Conservation (phyloP, 2,329 filamentous ascomycete genomes). For the Plenodomus lindquistii region DNA sequence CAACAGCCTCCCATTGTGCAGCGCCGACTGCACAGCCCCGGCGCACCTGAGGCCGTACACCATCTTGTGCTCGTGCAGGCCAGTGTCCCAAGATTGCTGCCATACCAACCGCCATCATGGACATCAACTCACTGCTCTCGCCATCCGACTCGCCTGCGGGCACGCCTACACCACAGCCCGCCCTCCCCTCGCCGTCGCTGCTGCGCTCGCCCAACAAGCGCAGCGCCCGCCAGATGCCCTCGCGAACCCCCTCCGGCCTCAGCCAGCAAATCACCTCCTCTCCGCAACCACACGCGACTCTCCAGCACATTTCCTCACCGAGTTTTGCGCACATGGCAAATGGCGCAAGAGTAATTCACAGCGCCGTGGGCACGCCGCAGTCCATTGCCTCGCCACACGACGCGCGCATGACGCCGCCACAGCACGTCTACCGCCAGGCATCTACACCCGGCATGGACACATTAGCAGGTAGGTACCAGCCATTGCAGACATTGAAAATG, state of each 20-base stretch:
- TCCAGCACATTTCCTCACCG: constrained; percentile 37
- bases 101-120: constrained; percentile 38
- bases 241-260: constrained; percentile 49
- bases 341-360: constrained; percentile 35
- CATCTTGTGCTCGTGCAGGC: not conserved
- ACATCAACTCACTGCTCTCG: constrained; percentile 55
- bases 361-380: constrained; percentile 38
- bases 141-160: constrained; percentile 50
- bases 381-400: constrained; percentile 35
- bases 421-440: constrained; percentile 43
- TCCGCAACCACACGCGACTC: constrained; percentile 42
- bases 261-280: constrained; percentile 48
- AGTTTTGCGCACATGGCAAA: constrained; percentile 33
- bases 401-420: constrained; percentile 40
- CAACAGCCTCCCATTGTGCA: not conserved
- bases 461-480: constrained; percentile 46
- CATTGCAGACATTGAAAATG: constrained; percentile 10
- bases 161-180: constrained; percentile 38
- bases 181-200: constrained; percentile 29
- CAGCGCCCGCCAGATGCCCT: constrained; percentile 38
- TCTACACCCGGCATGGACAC: constrained; percentile 55
- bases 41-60: constrained; percentile 5
- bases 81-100: not conserved
- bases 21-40: not conserved
- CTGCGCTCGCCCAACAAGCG: constrained; percentile 38